These are phyloP conservation scores for Boletus coccyginus DNA, from an alignment of 768 basidiomycete species.

Conservation along the genomic window DNA sequence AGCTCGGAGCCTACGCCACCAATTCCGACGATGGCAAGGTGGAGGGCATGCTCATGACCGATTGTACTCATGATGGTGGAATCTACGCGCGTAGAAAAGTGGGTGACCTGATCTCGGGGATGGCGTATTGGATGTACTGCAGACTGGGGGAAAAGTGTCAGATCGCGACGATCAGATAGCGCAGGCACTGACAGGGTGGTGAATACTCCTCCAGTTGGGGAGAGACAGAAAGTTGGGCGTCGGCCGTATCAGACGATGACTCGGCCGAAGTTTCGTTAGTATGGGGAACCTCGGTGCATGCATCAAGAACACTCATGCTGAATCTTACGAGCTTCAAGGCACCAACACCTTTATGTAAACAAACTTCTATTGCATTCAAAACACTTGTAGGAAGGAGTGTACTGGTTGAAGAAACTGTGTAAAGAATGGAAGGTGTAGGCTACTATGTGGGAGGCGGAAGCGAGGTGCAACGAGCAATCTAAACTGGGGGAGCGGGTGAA, in stretches of 20 bases:
- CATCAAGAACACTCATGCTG: background rate
- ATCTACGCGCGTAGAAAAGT: conserved; percentile 1
- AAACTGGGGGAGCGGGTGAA: conserved; percentile 7
- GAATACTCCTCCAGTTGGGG: background rate
- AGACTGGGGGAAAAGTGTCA: background rate
- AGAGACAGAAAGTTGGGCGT: background rate
- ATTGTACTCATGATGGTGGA: conserved; percentile 13
- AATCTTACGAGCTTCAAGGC: background rate
- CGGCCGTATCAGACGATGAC: background rate
- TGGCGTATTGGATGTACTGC: background rate
- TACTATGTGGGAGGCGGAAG: conserved; percentile 16
- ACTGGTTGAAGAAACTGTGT: conserved; percentile 20
- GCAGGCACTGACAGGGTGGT: conserved; percentile 1
- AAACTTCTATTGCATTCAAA: conserved; percentile 27
- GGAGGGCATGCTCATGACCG: conserved; percentile 31
- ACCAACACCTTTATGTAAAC: background rate
- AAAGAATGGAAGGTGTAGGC: conserved; percentile 24
- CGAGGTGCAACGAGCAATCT: conserved; percentile 24
- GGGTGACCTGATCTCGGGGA: background rate
- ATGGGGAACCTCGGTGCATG: background rate
- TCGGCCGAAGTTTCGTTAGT: conserved; percentile 11
- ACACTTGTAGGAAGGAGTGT: conserved; percentile 26
- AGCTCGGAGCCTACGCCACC: conserved; percentile 93
- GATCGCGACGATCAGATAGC: conserved; percentile 15
- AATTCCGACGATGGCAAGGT: conserved; percentile 82